A percentile compares a stretch with the other conserved stretches of the same genome.
Evolutionary conservation across 2,329 filamentous ascomycete genomes (phyloP).

Genomic region (Colletotrichum brevisporum): DNA sequence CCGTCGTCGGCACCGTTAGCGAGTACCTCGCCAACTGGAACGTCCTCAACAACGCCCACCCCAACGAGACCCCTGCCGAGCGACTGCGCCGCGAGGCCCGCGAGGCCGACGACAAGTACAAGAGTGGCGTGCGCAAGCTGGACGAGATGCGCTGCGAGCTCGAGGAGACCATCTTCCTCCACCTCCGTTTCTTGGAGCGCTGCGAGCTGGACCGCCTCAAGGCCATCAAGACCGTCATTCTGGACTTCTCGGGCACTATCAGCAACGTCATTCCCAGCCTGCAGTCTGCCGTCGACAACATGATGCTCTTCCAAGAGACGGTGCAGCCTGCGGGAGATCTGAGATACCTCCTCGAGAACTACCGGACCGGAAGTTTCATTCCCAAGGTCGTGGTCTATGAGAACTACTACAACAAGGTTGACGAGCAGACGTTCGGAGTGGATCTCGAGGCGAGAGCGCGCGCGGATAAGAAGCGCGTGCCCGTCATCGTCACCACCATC

Average conservation of each 20-base stretch:
- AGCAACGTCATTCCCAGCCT: conserved; percentile 98
- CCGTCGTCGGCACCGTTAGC: conserved; percentile 84
- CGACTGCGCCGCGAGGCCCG: too few species aligned
- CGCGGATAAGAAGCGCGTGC: conserved; percentile 95
- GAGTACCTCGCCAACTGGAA: conserved; percentile 99
- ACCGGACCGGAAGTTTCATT: conserved; percentile 91
- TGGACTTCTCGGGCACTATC: conserved; percentile 97
- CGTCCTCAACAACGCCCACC: conserved; percentile 87
- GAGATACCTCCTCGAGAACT: conserved; percentile 95
- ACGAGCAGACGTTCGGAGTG: conserved; percentile 97
- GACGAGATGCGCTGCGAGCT: conserved; percentile 93
- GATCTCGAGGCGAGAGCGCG: conserved; percentile 96
- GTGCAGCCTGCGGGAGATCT: conserved; percentile 94
- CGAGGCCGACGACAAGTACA: too few species aligned
- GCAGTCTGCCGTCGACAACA: conserved; percentile 96
- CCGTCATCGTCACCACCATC: conserved; percentile 90
- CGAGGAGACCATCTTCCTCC: conserved; percentile 94
- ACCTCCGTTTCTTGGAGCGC: conserved; percentile 95
- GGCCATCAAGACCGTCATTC: conserved; percentile 97
- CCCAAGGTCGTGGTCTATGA: conserved; percentile 95
- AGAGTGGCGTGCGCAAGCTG: conserved; percentile 85
- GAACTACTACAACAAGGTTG: conserved; percentile 98
- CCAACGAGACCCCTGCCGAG: conserved; percentile 92
- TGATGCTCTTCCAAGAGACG: conserved; percentile 99
- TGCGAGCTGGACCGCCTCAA: conserved; percentile 97